These are phyloP conservation scores for Solanum chiquidenum DNA, from an alignment of 257 asterid species.

Conservation along the genomic window DNA sequence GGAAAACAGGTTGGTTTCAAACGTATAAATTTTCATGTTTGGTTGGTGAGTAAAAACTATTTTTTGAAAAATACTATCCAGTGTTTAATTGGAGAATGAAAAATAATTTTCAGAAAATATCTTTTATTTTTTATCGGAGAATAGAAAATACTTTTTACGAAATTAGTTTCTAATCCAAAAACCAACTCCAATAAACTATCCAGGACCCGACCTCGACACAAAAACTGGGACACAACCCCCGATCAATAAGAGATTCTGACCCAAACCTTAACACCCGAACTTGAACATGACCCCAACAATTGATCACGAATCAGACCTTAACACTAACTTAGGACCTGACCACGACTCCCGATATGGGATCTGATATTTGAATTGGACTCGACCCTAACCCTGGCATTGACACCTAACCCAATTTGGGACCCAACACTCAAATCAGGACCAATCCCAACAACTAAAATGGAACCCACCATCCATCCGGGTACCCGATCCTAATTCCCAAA, in stretches of 20 bases:
- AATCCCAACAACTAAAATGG: neutral
- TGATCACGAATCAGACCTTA: neutral
- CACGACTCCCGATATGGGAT: neutral
- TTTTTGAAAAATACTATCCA: too few relatives aligned
- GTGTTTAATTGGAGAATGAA: neutral
- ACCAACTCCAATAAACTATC: neutral
- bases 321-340: neutral
- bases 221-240: neutral
- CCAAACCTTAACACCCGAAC: neutral
- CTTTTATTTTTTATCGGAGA: neutral
- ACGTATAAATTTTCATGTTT: too few relatives aligned
- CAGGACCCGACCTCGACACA: neutral
- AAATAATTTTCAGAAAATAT: too few relatives aligned
- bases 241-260: too few relatives aligned
- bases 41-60: neutral
- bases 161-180: neutral
- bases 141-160: neutral
- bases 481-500: neutral
- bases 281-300: neutral
- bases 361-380: neutral
- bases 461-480: neutral
- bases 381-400: neutral
- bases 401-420: neutral
- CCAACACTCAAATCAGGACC: neutral
- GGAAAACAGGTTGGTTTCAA: too few relatives aligned